Evolutionary conservation across 106 monocot genomes (phyloP).

Genomic region (Dendrobium chrysotoxum): DNA sequence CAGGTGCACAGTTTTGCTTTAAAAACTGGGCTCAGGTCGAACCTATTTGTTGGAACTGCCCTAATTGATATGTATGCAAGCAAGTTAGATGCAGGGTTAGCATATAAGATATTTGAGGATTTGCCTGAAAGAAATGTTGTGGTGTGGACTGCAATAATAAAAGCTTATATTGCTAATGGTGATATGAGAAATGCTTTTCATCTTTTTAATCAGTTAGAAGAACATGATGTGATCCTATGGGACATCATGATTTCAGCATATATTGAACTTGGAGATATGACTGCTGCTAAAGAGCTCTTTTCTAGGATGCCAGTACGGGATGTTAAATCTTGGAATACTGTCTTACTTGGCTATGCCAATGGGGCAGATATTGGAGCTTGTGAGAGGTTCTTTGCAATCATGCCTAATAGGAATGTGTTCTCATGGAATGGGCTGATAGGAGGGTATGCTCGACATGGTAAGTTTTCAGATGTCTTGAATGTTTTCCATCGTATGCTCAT

Average conservation of each 20-base stretch:
- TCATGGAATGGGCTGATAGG: constrained; percentile 62
- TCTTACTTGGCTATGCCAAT: constrained; percentile 42
- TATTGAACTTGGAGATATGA: constrained; percentile 27
- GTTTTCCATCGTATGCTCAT: constrained; percentile 28
- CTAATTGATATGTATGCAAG: constrained; percentile 51
- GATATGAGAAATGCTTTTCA: constrained; percentile 24
- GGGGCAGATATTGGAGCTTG: constrained; percentile 26
- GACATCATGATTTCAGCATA: constrained; percentile 51
- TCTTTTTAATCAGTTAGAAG: constrained; percentile 26
- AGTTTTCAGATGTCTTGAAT: constrained; percentile 23
- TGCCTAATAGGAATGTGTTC: constrained; percentile 55
- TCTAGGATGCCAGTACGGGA: constrained; percentile 41
- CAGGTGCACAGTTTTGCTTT: constrained; percentile 33
- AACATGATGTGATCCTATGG: constrained; percentile 44
- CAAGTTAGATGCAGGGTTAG: background rate
- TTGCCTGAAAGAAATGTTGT: constrained; percentile 45
- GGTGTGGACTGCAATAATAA: constrained; percentile 36
- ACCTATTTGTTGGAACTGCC: constrained; percentile 33
- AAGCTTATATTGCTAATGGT: constrained; percentile 21
- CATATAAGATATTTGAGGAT: constrained; percentile 37
- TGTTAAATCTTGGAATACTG: constrained; percentile 50
- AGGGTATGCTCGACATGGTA: constrained; percentile 22
- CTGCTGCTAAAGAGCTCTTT: constrained; percentile 31
- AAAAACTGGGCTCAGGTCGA: constrained; percentile 37
- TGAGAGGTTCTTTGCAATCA: constrained; percentile 34